Evolutionary conservation across 139 green algal species (phyloP).

Genomic region (Auxenochlorella pyrenoidosa): DNA sequence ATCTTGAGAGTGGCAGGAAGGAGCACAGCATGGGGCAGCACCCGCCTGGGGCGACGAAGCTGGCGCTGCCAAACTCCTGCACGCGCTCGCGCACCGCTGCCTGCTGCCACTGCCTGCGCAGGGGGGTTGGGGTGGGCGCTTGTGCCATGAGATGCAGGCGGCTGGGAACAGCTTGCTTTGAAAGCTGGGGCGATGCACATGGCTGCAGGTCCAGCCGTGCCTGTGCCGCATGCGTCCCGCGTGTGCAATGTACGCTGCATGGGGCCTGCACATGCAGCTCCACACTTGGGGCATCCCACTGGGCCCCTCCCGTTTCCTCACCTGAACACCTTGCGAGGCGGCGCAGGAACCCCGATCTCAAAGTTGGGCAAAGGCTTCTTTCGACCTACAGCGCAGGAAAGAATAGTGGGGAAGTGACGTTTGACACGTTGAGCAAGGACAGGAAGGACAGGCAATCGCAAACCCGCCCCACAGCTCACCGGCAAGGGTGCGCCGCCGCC

Average conservation of each 20-base stretch:
- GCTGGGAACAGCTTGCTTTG: no score
- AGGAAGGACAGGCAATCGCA: background rate
- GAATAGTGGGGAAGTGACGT: no score
- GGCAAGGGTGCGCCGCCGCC: background rate
- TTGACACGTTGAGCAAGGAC: no score
- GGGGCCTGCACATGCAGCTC: no score
- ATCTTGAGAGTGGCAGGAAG: no score
- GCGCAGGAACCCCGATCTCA: slow-evolving; percentile 24
- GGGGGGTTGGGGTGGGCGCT: background rate
- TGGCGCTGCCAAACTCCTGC: slow-evolving; percentile 18
- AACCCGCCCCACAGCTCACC: background rate
- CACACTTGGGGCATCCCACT: no score
- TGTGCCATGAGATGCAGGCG: no score
- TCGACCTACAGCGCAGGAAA: background rate
- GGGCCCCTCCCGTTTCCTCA: background rate
- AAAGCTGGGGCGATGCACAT: no score
- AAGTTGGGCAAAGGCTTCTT: slow-evolving; percentile 22
- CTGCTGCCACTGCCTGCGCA: slow-evolving; percentile 21
- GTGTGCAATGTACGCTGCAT: no score
- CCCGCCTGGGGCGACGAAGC: background rate
- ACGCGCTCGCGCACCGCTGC: background rate
- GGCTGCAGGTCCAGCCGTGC: no score
- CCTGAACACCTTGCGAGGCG: background rate
- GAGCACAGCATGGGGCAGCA: background rate
- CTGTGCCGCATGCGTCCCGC: no score